These are phyloP conservation scores for Calonectria multiphialidica DNA, from an alignment of 2,329 filamentous ascomycete genomes.

Conservation along the genomic window DNA sequence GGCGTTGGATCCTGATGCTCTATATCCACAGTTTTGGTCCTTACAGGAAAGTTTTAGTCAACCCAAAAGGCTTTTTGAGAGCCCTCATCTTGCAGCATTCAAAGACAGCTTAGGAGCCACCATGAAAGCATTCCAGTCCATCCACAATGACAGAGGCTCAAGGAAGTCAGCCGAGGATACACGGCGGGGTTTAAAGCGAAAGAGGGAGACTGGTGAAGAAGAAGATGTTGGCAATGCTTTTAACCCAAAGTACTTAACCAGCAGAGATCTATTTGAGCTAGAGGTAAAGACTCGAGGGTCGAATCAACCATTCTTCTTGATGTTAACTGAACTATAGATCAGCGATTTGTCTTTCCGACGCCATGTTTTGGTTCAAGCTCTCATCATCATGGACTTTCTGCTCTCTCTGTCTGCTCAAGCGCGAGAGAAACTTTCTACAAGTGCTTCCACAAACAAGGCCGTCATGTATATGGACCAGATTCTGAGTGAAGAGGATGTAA, in stretches of 20 bases:
- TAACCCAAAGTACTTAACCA: constrained; percentile 99
- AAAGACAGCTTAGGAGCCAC: constrained; percentile 79
- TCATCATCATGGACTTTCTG: constrained; percentile 95
- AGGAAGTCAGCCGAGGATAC: constrained; percentile 72
- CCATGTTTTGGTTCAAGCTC: constrained; percentile 93
- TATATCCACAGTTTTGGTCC: constrained; percentile 96
- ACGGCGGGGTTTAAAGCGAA: constrained; percentile 78
- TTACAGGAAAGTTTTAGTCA: constrained; percentile 93
- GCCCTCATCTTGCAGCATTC: constrained; percentile 81
- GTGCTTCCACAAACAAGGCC: constrained; percentile 81
- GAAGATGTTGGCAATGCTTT: constrained; percentile 68
- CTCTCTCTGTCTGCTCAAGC: constrained; percentile 87
- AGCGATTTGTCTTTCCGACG: constrained; percentile 94
- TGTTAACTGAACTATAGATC: constrained; percentile 61
- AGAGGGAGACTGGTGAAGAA: constrained; percentile 67
- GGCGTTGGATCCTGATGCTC: constrained; percentile 72
- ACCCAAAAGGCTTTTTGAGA: constrained; percentile 84
- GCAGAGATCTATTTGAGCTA: constrained; percentile 92
- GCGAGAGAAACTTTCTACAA: constrained; percentile 80
- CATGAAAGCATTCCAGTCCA: constrained; percentile 66
- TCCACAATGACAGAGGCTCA: constrained; percentile 61
- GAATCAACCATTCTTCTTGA: not conserved
- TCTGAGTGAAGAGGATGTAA: constrained; percentile 85
- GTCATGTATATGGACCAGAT: constrained; percentile 82
- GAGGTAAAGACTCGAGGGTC: constrained; percentile 68